Conservation (phyloP, 306 rosid genomes). For the Betula pendula region DNA sequence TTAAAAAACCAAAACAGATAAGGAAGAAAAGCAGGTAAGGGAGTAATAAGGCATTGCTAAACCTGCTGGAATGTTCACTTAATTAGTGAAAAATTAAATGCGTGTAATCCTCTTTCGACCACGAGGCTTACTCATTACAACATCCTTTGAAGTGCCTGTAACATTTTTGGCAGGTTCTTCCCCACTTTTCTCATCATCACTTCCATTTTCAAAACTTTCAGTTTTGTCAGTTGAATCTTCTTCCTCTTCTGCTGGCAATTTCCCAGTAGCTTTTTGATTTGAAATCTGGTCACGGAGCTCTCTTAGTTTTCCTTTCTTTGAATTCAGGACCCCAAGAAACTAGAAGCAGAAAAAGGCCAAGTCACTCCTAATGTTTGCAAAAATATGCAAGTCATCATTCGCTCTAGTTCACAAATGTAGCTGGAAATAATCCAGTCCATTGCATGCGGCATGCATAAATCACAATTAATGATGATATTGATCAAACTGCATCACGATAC, state of each 20-base stretch:
- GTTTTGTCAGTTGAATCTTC: slow-evolving; percentile 66
- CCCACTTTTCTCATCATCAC: slow-evolving; percentile 41
- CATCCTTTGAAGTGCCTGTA: slow-evolving; percentile 45
- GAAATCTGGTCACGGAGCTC: slow-evolving; percentile 68
- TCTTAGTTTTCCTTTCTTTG: slow-evolving; percentile 78
- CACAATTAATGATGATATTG: neutral
- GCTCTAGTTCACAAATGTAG: neutral
- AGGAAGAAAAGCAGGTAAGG: neutral
- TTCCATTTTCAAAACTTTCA: slow-evolving; percentile 60
- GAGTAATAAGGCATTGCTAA: neutral
- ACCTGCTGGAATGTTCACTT: slow-evolving; percentile 9
- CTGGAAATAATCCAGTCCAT: neutral
- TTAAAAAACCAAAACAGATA: neutral
- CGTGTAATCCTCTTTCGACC: slow-evolving; percentile 40
- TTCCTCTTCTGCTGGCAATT: slow-evolving; percentile 59
- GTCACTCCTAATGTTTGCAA: slow-evolving; percentile 15
- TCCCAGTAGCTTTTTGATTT: slow-evolving; percentile 38
- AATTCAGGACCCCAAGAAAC: slow-evolving; percentile 85
- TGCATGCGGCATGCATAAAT: neutral
- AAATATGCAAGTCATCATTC: neutral
- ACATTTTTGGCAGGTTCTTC: slow-evolving; percentile 36
- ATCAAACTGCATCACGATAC: neutral
- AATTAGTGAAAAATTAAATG: slow-evolving; percentile 19
- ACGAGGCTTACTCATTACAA: slow-evolving; percentile 33
- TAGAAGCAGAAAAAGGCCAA: slow-evolving; percentile 31